Base-by-base conservation (phyloP, 768 basidiomycete genomes). In the Tylopilus sp. region DNA sequence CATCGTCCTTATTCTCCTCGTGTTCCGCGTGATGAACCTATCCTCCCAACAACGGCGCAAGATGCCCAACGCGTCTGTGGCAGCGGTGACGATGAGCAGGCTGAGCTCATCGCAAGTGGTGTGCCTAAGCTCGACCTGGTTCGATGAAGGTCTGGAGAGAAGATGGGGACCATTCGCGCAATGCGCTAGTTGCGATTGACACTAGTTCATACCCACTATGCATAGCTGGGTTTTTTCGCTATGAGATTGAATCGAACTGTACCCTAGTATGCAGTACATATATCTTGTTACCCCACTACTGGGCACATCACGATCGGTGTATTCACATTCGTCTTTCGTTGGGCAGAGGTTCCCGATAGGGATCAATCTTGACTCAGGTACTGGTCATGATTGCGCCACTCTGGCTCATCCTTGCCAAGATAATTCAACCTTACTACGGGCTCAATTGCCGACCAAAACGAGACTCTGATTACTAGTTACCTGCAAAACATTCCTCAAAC, bases 1-100 rank as follows among this genome's bases (percentile, higher is more conserved):
- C 86, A 92, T 61, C 75, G 74, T n/a, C 88, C 91, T 0, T 80
- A 87, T 64, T 73, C 83, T 5, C 87, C 89, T 17, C 83, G 88
- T 38, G 79, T 82, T 52, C 70, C 72, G 39, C 76, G 73, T 31
- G 75, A 73, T 1, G 67, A 71, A 5, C 59, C 63, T 2, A 52
- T 69, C 9, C 73, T 85, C 9, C 82, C 81, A 64, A 75, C 57
- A 45, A 59, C 47, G 58, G 53, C 18, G 18, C 59, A 55, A 11
- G 60, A 57, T 35, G 12, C 10, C n/a, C 47, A 55, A 30, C 41
- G 11, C 35, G 63, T 52, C 35, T 43, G 40, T 10, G 58, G 69
- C 20, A 36, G 25, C 26, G 48, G 21, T 9, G 57, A 67, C 3
- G 57, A 52, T 6, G 68, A 69, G 17, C 55, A 63, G n/a, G 25